These are phyloP conservation scores for Cercospora janseana DNA, from an alignment of 2,329 filamentous ascomycete species.

Conservation along the genomic window DNA sequence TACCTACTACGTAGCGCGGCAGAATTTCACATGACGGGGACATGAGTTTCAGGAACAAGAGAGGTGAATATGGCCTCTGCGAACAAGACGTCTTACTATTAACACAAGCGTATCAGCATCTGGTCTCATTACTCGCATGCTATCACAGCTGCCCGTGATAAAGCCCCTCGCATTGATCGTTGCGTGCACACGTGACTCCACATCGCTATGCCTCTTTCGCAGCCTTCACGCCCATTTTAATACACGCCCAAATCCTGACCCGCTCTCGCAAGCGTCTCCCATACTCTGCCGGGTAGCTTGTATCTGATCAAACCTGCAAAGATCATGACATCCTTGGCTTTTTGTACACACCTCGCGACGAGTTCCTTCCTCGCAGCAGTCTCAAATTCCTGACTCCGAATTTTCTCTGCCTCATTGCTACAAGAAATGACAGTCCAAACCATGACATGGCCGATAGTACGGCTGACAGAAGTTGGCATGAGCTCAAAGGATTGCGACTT, in stretches of 20 bases:
- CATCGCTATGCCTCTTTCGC: too few species aligned
- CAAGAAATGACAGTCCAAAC: slow-evolving; percentile 93
- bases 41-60: too few species aligned
- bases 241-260: slow-evolving; percentile 60
- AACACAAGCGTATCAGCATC: too few species aligned
- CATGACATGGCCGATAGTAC: slow-evolving; percentile 85
- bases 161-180: too few species aligned
- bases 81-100: too few species aligned
- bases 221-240: slow-evolving; percentile 23
- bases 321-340: slow-evolving; percentile 85
- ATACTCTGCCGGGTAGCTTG: slow-evolving; percentile 79
- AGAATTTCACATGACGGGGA: too few species aligned
- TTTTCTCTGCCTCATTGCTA: slow-evolving; percentile 69
- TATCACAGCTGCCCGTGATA: too few species aligned
- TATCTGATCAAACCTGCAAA: slow-evolving; percentile 93
- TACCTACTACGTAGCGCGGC: too few species aligned
- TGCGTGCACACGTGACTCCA: too few species aligned
- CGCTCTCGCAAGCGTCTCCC: slow-evolving; percentile 82
- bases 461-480: slow-evolving; percentile 75
- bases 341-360: slow-evolving; percentile 70
- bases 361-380: slow-evolving; percentile 52
- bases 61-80: too few species aligned
- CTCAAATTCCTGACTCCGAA: slow-evolving; percentile 70
- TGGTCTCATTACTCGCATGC: too few species aligned
- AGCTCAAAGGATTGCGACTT: slow-evolving; percentile 77